Evolutionary conservation across 2,329 filamentous ascomycete genomes (phyloP).

Genomic region (Teratosphaeria gauchensis): DNA sequence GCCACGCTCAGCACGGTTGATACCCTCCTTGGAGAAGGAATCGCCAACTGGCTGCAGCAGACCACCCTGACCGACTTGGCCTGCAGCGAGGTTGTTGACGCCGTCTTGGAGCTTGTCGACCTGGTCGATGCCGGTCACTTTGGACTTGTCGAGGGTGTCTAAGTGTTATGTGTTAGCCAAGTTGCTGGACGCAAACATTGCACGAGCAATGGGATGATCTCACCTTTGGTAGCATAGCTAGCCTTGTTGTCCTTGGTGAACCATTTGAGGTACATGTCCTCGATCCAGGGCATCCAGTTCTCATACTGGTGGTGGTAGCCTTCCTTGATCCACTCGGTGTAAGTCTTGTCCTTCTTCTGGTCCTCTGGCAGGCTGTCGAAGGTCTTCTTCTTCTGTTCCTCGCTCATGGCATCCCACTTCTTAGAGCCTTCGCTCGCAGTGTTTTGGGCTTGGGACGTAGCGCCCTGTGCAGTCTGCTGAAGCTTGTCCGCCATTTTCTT

Average conservation of each 20-base stretch:
- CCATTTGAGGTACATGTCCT: conserved; percentile 61
- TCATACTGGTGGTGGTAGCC: conserved; percentile 66
- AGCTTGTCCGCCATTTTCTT: conserved; percentile 6
- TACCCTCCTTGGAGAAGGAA: conserved; percentile 51
- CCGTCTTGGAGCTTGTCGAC: conserved; percentile 61
- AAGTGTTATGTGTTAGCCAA: neutral
- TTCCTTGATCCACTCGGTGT: conserved; percentile 49
- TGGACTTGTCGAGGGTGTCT: conserved; percentile 61
- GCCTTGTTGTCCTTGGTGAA: conserved; percentile 72
- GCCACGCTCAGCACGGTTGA: conserved; percentile 55
- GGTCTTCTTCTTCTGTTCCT: conserved; percentile 26
- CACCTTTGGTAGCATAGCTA: conserved; percentile 60
- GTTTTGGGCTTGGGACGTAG: conserved; percentile 3
- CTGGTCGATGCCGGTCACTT: conserved; percentile 57
- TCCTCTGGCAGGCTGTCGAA: conserved; percentile 23
- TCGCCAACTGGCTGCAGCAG: conserved; percentile 56
- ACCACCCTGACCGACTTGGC: conserved; percentile 60
- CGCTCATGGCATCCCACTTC: conserved; percentile 26
- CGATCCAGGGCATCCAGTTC: conserved; percentile 66
- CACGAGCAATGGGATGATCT: conserved; percentile 5
- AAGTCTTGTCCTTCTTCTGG: conserved; percentile 23
- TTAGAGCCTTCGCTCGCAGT: conserved; percentile 13
- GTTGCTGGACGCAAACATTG: neutral
- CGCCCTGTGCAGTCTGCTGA: conserved; percentile 5
- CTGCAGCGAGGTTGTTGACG: conserved; percentile 51